Base-by-base conservation (phyloP, 2,329 filamentous ascomycete species). In the Aspergillus japonicus region DNA sequence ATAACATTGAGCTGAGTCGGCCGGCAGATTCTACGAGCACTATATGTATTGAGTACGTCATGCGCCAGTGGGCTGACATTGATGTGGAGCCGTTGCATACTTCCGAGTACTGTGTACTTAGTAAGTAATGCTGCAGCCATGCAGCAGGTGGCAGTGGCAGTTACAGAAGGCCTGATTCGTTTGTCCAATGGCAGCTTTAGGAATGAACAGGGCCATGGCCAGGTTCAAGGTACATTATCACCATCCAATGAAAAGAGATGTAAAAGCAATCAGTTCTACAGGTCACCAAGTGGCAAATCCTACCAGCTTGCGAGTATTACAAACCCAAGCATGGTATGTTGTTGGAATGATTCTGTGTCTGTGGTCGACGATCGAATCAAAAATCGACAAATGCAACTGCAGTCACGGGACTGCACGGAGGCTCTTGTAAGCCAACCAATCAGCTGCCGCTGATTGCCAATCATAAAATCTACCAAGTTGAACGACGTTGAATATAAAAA, bases 251-350 rank as follows among this genome's bases (percentile, higher is more conserved):
- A 47, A 26, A 54, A 21, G 8, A 23, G 24, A 44, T 19, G 31
- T 21, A 16, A 16, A 54, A 16, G 19, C 23, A 47, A 19, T 21
- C 44, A 19, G 3, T 11, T 26, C 31, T 19, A 23, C 16, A 12
- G 11, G 16, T 47, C 35, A 54, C 24, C 24, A 54, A 47, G 6
- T 19, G 12, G 7, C 21, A 12, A 11, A 19, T 14, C 52, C 52
- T 26, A 4, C 39, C 52, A 21, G 29, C 21, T n/a, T n/a, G 44
- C 42, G n/a, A 48, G 42, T 24, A 55, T 55, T 55, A 55, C 53
- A 31, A 55, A 55, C 42, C 24, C 26, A 47, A 48, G 42, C n/a
- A 29, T 19, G 16, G 8, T 24, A n/a, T 23, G 19, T 55, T 48
- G 53, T 44, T 35, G 29, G 52, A 29, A 19, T 14, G 23, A 54